phyloP scores from a whole-genome alignment of 805 yeast species.

The Teunomyces aglyptinius region DNA sequence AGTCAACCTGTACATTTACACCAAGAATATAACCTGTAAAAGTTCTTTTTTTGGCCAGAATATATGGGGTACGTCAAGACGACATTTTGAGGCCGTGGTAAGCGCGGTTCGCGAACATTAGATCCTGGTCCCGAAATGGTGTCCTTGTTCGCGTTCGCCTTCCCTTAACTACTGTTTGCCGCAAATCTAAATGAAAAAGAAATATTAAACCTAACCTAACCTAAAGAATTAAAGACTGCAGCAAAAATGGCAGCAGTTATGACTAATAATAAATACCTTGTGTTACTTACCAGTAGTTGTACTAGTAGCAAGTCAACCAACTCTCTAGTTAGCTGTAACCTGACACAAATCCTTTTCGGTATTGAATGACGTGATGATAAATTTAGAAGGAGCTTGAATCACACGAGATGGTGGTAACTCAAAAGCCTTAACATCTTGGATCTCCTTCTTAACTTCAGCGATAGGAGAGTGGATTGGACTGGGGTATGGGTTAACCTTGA shows the following conservation, averaged over 20 bases:
- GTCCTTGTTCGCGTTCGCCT: background rate
- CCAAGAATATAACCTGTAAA: background rate
- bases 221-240: slow-evolving; percentile 2
- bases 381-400: slow-evolving; percentile 13
- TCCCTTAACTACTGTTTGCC: slow-evolving; percentile 2
- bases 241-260: background rate
- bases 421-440: slow-evolving; percentile 16
- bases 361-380: slow-evolving; percentile 36
- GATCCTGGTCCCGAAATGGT: background rate
- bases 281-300: background rate
- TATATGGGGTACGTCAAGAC: background rate
- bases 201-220: slow-evolving; percentile 4
- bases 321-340: slow-evolving; percentile 7
- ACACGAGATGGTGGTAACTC: slow-evolving; percentile 15
- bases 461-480: slow-evolving; percentile 31
- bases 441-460: slow-evolving; percentile 14
- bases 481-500: slow-evolving; percentile 27
- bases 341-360: slow-evolving; percentile 26
- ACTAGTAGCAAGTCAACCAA: no score
- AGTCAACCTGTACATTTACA: background rate
- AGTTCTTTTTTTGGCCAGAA: background rate
- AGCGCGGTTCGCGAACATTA: background rate
- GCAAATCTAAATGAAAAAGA: slow-evolving; percentile 4
- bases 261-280: background rate
- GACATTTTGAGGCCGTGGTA: slow-evolving; percentile 1